Percentiles rank a stretch among this genome's conserved stretches.
Conservation (phyloP, 139 green algal genomes). For the Chlamydomonas incerta region DNA sequence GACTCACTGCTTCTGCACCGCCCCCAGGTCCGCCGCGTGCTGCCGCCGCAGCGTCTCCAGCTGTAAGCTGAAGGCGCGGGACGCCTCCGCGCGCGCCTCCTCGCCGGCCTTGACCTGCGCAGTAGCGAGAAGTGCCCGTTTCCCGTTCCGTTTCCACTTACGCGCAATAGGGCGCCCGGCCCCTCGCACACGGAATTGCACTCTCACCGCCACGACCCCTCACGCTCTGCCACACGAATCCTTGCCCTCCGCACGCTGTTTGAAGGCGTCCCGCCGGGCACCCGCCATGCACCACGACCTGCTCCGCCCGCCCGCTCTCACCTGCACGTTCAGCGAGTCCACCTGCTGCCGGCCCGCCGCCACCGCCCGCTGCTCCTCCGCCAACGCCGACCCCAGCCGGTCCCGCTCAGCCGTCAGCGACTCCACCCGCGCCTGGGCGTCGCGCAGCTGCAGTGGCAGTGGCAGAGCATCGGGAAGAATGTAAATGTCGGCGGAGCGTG, state of each 20-base stretch:
- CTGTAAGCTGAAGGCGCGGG: background rate
- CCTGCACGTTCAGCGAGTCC: background rate
- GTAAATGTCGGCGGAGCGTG: too few relatives aligned
- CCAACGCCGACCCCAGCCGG: background rate
- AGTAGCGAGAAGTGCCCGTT: too few relatives aligned
- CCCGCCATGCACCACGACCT: too few relatives aligned
- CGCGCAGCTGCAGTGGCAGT: background rate
- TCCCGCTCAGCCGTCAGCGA: background rate
- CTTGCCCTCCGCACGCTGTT: too few relatives aligned
- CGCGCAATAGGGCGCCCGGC: too few relatives aligned
- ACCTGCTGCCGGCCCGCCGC: background rate
- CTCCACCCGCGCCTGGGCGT: background rate
- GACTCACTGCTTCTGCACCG: slow-evolving; percentile 28
- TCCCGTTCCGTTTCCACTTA: too few relatives aligned
- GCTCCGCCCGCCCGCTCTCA: background rate
- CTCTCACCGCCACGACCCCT: too few relatives aligned
- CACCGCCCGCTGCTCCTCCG: slow-evolving; percentile 15
- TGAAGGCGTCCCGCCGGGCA: too few relatives aligned
- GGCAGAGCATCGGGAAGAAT: too few relatives aligned
- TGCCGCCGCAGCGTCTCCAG: slow-evolving; percentile 30
- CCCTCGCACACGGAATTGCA: too few relatives aligned
- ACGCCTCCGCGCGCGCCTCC: background rate
- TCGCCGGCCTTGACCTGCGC: slow-evolving; percentile 21
- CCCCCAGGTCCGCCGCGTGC: slow-evolving; percentile 9
- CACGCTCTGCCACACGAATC: too few relatives aligned